A percentile compares a stretch with the other conserved stretches of the same genome.
phyloP scores from a whole-genome alignment of 169 alveolate species.

The Plasmodium yoelii region DNA sequence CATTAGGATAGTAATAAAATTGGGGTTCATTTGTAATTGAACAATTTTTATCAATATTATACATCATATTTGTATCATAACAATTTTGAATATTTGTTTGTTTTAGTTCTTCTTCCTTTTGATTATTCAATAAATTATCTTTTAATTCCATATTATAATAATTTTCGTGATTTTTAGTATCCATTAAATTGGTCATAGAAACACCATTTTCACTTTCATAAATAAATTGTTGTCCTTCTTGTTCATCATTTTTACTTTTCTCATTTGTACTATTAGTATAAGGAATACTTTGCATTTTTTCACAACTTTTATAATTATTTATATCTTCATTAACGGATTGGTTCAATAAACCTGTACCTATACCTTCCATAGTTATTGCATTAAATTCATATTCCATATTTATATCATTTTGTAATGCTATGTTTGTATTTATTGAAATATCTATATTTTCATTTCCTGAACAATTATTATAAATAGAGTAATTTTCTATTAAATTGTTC shows the following conservation, averaged over 20 bases:
- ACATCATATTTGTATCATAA: neutral
- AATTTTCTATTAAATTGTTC: neutral
- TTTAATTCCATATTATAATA: neutral
- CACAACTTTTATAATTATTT: neutral
- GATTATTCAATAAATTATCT: neutral
- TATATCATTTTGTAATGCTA: no score
- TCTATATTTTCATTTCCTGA: neutral
- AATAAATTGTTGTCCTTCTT: neutral
- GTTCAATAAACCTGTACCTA: neutral
- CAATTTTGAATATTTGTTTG: slow-evolving; percentile 1
- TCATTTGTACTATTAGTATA: slow-evolving; percentile 21
- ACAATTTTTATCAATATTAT: slow-evolving; percentile 5
- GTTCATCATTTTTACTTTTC: slow-evolving; percentile 5
- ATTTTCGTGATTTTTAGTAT: neutral
- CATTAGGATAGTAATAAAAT: slow-evolving; percentile 14
- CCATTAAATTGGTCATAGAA: neutral
- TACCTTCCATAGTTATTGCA: neutral
- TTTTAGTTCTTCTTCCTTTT: neutral
- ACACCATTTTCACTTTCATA: neutral
- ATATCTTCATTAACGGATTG: neutral
- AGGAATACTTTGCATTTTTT: slow-evolving; percentile 19
- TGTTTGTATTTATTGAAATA: neutral
- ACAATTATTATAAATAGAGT: neutral
- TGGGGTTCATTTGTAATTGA: neutral
- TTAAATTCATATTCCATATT: neutral